Evolutionary conservation across 306 rosid genomes (phyloP).

Genomic region (Dalbergia cultrata): DNA sequence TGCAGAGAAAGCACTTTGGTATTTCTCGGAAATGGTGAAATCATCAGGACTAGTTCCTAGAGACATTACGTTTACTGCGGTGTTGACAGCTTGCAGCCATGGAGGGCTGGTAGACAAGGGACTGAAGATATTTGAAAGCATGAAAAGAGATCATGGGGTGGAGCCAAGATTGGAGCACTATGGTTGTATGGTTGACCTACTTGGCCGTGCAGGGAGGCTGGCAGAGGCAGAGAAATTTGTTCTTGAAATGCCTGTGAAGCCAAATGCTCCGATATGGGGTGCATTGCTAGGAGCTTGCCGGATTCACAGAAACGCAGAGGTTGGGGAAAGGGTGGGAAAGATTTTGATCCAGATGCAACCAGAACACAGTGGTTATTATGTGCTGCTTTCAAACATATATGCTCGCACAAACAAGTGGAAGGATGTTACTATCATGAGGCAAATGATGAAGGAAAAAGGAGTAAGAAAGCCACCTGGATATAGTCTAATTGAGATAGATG

Average conservation of each 20-base stretch:
- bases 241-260: slow-evolving; percentile 59
- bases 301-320: slow-evolving; percentile 53
- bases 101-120: slow-evolving; percentile 54
- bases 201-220: slow-evolving; percentile 58
- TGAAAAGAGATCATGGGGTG: slow-evolving; percentile 49
- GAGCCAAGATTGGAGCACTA: slow-evolving; percentile 62
- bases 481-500: slow-evolving; percentile 58
- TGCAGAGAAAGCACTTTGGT: slow-evolving; percentile 52
- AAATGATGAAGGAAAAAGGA: slow-evolving; percentile 56
- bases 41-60: slow-evolving; percentile 39
- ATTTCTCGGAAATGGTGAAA: slow-evolving; percentile 49
- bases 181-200: slow-evolving; percentile 63
- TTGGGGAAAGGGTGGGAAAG: slow-evolving; percentile 58
- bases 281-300: slow-evolving; percentile 62
- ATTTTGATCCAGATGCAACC: slow-evolving; percentile 58
- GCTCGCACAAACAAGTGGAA: slow-evolving; percentile 61
- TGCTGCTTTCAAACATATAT: slow-evolving; percentile 55
- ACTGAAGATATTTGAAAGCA: slow-evolving; percentile 49
- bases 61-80: slow-evolving; percentile 59
- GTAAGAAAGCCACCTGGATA: slow-evolving; percentile 56
- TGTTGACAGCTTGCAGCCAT: slow-evolving; percentile 58
- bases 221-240: slow-evolving; percentile 60
- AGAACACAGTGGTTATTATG: slow-evolving; percentile 62
- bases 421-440: slow-evolving; percentile 48
- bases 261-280: slow-evolving; percentile 61